Percentiles rank a stretch among this genome's conserved stretches.
These are phyloP conservation scores for Tuber melanosporum DNA, from an alignment of 495 filamentous ascomycete species.

Conservation along the genomic window DNA sequence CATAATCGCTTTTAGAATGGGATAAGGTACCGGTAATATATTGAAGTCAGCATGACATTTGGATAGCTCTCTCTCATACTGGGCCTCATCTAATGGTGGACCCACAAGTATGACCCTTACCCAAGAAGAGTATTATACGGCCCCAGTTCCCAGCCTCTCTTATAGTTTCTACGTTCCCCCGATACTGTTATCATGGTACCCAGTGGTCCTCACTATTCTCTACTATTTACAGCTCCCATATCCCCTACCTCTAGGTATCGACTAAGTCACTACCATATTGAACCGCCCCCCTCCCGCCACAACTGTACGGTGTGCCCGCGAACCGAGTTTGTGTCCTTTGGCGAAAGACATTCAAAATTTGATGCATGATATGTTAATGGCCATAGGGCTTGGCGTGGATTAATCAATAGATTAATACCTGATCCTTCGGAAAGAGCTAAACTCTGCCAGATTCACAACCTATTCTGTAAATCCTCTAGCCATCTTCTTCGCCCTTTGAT, in stretches of 20 bases:
- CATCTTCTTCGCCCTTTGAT: constrained; percentile 72
- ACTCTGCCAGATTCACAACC: neutral
- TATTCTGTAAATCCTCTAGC: constrained; percentile 19
- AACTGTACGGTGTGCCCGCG: neutral
- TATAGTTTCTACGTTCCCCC: neutral
- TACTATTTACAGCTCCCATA: neutral
- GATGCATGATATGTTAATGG: neutral
- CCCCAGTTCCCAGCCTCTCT: neutral
- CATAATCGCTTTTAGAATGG: neutral
- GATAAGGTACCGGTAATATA: neutral
- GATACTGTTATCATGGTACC: neutral
- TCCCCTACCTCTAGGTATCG: neutral
- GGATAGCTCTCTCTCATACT: neutral
- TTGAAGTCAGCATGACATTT: neutral
- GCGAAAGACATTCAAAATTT: neutral
- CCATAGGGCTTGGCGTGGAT: neutral
- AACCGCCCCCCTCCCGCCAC: neutral
- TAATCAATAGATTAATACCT: neutral
- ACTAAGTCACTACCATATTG: neutral
- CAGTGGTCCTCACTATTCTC: neutral
- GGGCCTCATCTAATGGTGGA: neutral
- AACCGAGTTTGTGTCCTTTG: neutral
- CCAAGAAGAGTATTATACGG: neutral
- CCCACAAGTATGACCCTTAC: neutral
- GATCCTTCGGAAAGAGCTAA: neutral